phyloP scores from a whole-genome alignment of 768 basidiomycete genomes.

The Serendipita vermifera region DNA sequence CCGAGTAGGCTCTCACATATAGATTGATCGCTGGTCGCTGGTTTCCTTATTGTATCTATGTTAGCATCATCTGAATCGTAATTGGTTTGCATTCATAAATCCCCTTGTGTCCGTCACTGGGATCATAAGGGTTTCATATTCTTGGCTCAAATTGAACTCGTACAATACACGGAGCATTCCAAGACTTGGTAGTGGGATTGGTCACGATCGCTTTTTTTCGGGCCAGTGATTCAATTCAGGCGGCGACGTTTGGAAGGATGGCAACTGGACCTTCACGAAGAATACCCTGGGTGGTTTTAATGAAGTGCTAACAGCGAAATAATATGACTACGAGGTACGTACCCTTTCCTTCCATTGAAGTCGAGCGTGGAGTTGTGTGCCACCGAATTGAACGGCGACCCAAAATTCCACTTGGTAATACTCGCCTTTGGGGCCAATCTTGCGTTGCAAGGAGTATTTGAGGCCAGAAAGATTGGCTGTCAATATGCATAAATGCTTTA shows the following conservation, averaged over 20 bases:
- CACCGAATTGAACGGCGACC: constrained; percentile 4
- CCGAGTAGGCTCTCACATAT: not conserved
- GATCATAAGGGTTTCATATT: not conserved
- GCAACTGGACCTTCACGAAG: not conserved
- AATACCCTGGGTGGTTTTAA: not conserved
- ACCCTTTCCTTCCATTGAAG: constrained; percentile 8
- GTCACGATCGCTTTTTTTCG: not conserved
- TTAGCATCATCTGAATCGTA: not conserved
- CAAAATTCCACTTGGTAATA: not conserved
- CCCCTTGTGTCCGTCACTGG: not conserved
- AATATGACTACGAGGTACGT: not conserved
- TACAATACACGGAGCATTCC: not conserved
- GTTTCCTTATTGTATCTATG: not conserved
- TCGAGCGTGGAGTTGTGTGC: not conserved
- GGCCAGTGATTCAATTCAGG: not conserved
- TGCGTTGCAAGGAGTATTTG: not conserved
- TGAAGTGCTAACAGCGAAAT: not conserved
- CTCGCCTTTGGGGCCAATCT: not conserved
- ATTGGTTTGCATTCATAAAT: not conserved
- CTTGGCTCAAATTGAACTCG: not conserved
- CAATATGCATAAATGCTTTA: not conserved
- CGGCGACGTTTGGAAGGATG: not conserved
- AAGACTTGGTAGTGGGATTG: not conserved
- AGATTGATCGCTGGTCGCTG: not conserved
- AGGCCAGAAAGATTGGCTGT: not conserved